These are phyloP conservation scores for Acmispon strigosus DNA, from an alignment of 306 rosid genomes.

Conservation along the genomic window DNA sequence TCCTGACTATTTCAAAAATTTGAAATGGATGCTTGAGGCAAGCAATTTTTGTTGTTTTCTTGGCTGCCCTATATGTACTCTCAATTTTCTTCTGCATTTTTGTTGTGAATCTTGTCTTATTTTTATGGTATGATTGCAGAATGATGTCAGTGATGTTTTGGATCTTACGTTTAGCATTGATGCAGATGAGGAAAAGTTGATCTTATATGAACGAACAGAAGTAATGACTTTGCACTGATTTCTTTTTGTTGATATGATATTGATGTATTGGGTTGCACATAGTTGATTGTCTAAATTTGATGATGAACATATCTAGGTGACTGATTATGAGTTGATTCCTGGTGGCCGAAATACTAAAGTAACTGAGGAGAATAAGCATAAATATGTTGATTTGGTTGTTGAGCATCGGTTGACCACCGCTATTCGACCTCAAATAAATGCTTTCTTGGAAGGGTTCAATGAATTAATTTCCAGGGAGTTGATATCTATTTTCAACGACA, in stretches of 20 bases:
- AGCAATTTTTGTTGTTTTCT: not conserved
- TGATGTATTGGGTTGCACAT: not conserved
- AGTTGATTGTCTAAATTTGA: conserved; percentile 15
- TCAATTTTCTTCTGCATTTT: not conserved
- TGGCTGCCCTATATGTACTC: not conserved
- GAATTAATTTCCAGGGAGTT: conserved; percentile 67
- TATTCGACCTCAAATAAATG: conserved; percentile 90
- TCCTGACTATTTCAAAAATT: conserved; percentile 79
- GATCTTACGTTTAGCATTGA: conserved; percentile 97
- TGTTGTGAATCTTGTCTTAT: conserved; percentile 11
- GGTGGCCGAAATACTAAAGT: conserved; percentile 94
- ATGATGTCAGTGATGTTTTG: conserved; percentile 72
- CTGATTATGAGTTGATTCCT: conserved; percentile 88
- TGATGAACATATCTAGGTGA: conserved; percentile 54
- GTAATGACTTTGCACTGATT: conserved; percentile 34
- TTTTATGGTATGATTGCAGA: conserved; percentile 39
- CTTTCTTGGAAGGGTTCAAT: conserved; percentile 81
- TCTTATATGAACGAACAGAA: conserved; percentile 80
- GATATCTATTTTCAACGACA: conserved; percentile 85
- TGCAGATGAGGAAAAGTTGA: conserved; percentile 94
- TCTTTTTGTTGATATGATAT: not conserved
- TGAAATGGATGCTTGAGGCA: conserved; percentile 98
- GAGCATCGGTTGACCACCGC: conserved; percentile 96
- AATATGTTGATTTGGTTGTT: conserved; percentile 82
- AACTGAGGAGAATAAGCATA: conserved; percentile 92